Conservation (phyloP, 441 rosid genomes). For the Aquilaria agallochum region DNA sequence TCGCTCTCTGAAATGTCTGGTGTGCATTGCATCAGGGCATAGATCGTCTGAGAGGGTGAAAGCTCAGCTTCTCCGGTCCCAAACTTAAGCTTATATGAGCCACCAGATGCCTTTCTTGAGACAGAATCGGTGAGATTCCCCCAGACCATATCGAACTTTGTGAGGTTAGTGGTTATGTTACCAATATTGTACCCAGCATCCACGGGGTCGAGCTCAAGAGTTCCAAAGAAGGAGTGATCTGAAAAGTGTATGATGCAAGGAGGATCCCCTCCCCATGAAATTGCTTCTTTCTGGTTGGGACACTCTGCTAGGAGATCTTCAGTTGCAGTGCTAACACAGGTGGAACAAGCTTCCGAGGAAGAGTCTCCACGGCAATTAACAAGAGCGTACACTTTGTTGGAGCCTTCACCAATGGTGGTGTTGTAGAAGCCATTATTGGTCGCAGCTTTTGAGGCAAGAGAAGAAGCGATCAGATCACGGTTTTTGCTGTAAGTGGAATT, state of each 20-base stretch:
- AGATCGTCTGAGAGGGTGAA: constrained; percentile 16
- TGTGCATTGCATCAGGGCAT: constrained; percentile 29
- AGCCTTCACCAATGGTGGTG: constrained; percentile 19
- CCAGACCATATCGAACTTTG: constrained; percentile 21
- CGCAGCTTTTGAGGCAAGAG: constrained; percentile 25
- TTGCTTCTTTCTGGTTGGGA: constrained; percentile 17
- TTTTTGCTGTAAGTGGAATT: constrained; percentile 9
- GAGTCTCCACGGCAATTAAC: constrained; percentile 25
- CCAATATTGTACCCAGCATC: neutral
- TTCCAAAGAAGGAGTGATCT: constrained; percentile 11
- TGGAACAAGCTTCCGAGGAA: constrained; percentile 17
- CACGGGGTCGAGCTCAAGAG: constrained; percentile 11
- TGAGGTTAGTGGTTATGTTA: constrained; percentile 9
- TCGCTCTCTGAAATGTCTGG: constrained; percentile 26
- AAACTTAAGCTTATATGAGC: constrained; percentile 25
- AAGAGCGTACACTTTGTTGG: constrained; percentile 26
- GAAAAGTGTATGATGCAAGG: constrained; percentile 27
- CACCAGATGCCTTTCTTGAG: constrained; percentile 11
- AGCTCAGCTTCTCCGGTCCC: constrained; percentile 23
- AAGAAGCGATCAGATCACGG: constrained; percentile 11
- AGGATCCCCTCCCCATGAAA: constrained; percentile 19
- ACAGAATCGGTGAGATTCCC: constrained; percentile 9
- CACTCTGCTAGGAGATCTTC: constrained; percentile 13
- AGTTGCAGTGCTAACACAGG: constrained; percentile 10
- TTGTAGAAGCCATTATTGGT: constrained; percentile 25